Conservation (phyloP, 2,329 filamentous ascomycete species). For the Sphaceloma murrayae region DNA sequence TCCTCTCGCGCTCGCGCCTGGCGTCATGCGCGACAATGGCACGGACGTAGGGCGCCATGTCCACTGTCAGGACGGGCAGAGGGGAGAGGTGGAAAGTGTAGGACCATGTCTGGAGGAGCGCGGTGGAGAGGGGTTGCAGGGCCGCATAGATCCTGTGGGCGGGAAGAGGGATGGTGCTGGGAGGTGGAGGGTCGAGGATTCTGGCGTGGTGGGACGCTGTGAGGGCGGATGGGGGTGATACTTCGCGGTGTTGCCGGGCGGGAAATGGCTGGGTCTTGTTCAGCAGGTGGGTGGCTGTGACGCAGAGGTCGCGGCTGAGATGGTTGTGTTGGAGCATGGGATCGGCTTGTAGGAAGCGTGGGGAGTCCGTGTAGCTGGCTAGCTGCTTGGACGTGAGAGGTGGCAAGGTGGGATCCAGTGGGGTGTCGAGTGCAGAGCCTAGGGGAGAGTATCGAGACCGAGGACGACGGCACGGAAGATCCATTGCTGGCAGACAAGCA, state of each 20-base stretch:
- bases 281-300: conserved; percentile 23
- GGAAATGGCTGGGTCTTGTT: conserved; percentile 22
- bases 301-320: conserved; percentile 30
- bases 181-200: conserved; percentile 14
- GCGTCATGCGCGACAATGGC: conserved; percentile 70
- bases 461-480: conserved; percentile 1
- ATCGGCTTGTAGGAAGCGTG: conserved; percentile 46
- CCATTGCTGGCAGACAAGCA: conserved; percentile 42
- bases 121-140: conserved; percentile 36
- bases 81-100: conserved; percentile 17
- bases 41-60: conserved; percentile 85
- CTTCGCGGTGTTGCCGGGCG: conserved; percentile 19
- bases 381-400: conserved; percentile 45
- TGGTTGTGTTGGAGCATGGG: conserved; percentile 36
- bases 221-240: conserved; percentile 22
- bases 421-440: conserved; percentile 16
- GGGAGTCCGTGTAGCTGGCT: conserved; percentile 46
- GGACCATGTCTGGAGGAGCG: conserved; percentile 17
- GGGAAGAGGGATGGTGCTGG: conserved; percentile 28
- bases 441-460: conserved; percentile 8
- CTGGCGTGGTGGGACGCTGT: conserved; percentile 8
- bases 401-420: conserved; percentile 55
- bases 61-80: conserved; percentile 48
- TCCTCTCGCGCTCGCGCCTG: conserved; percentile 57
- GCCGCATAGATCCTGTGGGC: conserved; percentile 37